Evolutionary conservation across 2,329 filamentous ascomycete species (phyloP), one percentile per base, ranked within the genome.

Genomic region (Alternaria sp.): DNA sequence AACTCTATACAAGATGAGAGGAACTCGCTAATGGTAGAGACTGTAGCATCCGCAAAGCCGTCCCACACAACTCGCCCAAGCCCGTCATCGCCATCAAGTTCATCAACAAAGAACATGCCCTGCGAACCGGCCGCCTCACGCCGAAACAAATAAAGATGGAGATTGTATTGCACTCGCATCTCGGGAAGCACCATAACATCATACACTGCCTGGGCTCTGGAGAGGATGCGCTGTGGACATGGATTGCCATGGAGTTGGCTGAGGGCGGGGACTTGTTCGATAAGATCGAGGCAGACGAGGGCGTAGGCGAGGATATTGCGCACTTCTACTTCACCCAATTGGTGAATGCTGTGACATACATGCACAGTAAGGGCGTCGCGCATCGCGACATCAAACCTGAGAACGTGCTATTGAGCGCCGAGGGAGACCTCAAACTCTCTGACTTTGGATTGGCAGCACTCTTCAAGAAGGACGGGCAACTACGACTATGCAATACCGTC

Each of bases 191-290:
- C 76, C 88, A 90, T 54, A 97, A 99, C 78, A 91, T 99, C 66
- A 97, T 99, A 72, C 90, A 93, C 75, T 97, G 93, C 86, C 93
- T 96, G 70, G 89, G 91, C 42, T 91, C 90, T 2, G 94, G 93
- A 55, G 92, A 97, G 78, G 94, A 99, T 76, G 74, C 84, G 0
- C 81, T 89, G 18, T 99, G 95, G 94, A 88, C 91, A 69, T 99
- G 95, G 95, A 97, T 99, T 70, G 94, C 94, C 39, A 97, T 99
- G 93, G 95, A 99, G 79, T 90, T 92, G 68, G 95, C 95, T 46
- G 92, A 96, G 71, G 95, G 95, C 42, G 95, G 95, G 11, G 95
- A 99, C 76, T 85, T 99, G 7, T 99, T 99, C 78, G 95, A 99
- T 87, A 99, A 99, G 83, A 98, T 99, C 70, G 96, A 99, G 81